Evolutionary conservation across 371 early-diverging fungal genomes (phyloP), one percentile per base, ranked within the genome.

Genomic region (Actinomortierella wolfii): DNA sequence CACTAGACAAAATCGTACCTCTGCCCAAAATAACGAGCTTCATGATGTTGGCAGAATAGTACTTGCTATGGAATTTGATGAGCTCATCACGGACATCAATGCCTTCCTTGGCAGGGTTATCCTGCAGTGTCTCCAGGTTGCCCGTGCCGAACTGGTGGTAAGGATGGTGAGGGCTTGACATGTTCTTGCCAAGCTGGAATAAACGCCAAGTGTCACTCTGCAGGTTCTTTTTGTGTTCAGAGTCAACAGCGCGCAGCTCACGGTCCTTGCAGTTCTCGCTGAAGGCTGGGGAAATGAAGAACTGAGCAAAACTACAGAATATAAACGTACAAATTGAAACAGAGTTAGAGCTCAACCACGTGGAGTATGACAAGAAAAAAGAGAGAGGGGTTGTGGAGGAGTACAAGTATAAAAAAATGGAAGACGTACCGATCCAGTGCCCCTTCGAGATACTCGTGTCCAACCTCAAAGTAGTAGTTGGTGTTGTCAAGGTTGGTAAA

Each of bases 41-140:
- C 97, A 97, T 98, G 39, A 94, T 89, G 68, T 97, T 95, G 18
- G 97, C 90, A 26, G 94, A 94, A 71, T 98, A 98, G 76, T 93
- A 94, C 49, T 80, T 77, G 17, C 86, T 84, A 68, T 98, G 92
- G 66, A 97, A 97, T 52, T 95, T 88, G 44, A 98, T 75, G 24
- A 97, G 78, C 57, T 89, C 87, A 26, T 88, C 84, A n/a, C 96
- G 86, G 45, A 95, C 86, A 71, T 98, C 88, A 41, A 93, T 73
- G 1, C 93, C 94, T 40, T 83, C 79, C 1, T 57, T 50, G 18
- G 81, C 78, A 0, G 97, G 95, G 3, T 80, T 77, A n/a, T 88
- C 90, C 52, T 81, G 78, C n/a, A 98, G 80, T 0, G 97, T 95
- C 50, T 92, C 88, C 58, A 92, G 74, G 67, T 86, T 93, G 6